A percentile compares a stretch with the other conserved stretches of the same genome.
phyloP scores from a whole-genome alignment of 768 basidiomycete species.

The Tylopilus plumbeoviolaceoides region DNA sequence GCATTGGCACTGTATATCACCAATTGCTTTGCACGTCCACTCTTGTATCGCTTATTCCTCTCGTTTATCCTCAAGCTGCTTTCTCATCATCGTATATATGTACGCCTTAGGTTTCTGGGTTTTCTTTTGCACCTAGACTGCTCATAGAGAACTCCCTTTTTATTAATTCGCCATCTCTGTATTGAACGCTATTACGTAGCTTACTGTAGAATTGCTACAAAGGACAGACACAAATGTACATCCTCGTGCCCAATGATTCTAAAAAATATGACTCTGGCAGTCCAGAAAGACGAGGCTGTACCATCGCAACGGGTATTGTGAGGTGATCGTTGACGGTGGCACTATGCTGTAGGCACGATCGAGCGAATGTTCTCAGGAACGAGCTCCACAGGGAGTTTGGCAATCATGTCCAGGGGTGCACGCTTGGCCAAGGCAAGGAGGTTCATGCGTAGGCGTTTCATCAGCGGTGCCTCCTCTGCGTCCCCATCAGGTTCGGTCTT shows the following conservation, averaged over 20 bases:
- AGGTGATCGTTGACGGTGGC: no score
- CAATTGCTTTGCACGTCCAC: neutral
- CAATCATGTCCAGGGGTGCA: constrained; percentile 70
- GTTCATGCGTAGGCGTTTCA: constrained; percentile 64
- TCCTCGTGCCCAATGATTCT: neutral
- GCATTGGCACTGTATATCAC: neutral
- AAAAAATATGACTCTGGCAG: constrained; percentile 1
- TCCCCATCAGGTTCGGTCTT: neutral
- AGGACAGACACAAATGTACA: neutral
- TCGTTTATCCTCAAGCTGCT: neutral
- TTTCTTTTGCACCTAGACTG: constrained; percentile 5
- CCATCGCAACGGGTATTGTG: neutral
- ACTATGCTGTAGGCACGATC: constrained; percentile 50
- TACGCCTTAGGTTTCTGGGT: neutral
- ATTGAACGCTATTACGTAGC: constrained; percentile 13
- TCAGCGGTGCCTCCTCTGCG: constrained; percentile 42
- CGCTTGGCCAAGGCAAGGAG: constrained; percentile 74
- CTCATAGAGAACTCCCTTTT: neutral
- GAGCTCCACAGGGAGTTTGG: constrained; percentile 56
- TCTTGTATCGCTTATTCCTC: constrained; percentile 1
- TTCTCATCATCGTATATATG: neutral
- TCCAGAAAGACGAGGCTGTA: neutral
- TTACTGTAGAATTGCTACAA: constrained; percentile 13
- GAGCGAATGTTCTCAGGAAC: constrained; percentile 63
- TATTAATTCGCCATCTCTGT: constrained; percentile 7